Evolutionary conservation across 1,139 yeast species (phyloP).

Genomic region (Zygosaccharomyces sapae): DNA sequence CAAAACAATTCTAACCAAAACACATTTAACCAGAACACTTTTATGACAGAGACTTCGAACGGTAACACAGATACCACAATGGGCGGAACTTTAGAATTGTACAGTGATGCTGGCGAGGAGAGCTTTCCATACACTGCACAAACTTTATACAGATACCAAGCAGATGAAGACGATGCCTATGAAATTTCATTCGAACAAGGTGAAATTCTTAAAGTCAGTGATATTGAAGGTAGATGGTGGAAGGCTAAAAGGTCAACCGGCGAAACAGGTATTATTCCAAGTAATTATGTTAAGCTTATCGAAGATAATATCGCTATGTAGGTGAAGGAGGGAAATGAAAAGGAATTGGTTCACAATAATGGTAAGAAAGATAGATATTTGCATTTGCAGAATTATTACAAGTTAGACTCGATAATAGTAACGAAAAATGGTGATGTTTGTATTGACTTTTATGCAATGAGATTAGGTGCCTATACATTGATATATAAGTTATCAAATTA

Average conservation of each 20-base stretch:
- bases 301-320: conserved; percentile 26
- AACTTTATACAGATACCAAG: conserved; percentile 82
- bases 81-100: conserved; percentile 36
- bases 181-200: conserved; percentile 89
- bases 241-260: conserved; percentile 88
- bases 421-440: neutral
- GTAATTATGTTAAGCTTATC: conserved; percentile 79
- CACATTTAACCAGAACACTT: conserved; percentile 27
- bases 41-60: conserved; percentile 34
- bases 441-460: neutral
- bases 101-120: conserved; percentile 37
- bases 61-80: conserved; percentile 37
- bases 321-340: neutral
- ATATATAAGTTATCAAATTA: neutral
- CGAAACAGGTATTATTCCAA: conserved; percentile 94
- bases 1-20: no score
- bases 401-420: no score
- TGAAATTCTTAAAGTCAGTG: conserved; percentile 85
- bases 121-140: conserved; percentile 81
- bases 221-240: conserved; percentile 98
- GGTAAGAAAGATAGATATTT: no score
- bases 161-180: conserved; percentile 92
- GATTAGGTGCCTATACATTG: neutral
- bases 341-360: neutral
- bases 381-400: no score